Evolutionary conservation across 2,329 filamentous ascomycete species (phyloP), one percentile per base, ranked within the genome.

Genomic region (Penicillium aurantiogriseum): DNA sequence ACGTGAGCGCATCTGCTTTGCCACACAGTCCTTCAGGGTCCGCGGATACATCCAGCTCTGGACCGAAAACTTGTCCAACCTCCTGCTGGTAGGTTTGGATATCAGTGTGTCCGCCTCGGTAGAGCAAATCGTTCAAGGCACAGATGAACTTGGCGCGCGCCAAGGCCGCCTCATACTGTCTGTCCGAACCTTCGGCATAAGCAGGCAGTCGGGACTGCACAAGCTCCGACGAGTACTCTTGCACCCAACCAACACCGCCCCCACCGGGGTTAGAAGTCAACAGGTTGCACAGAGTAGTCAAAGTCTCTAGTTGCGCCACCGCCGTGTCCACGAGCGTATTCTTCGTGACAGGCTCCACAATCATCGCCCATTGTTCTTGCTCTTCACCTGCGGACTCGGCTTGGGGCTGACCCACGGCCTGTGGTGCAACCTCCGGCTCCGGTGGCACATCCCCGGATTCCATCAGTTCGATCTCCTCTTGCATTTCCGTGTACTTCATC

Each of bases 241-340:
- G 82, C 52, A 85, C 80, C 75, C 83, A 83, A n/a, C 81, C 79
- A 17, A 88, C 75, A 11, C 74, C 76, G 40, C 72, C 65, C 5
- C 45, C 74, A 4, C 67, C 69, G 11, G 67, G 73, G 67, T 70
- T 77, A 51, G 66, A 81, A 56, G 63, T 80, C 64, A 78, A 71
- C 38, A 84, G 70, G 60, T 78, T 78, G 67, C 80, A 84, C 52
- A 81, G 76, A 40, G 74, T 81, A 57, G 76, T 83, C 68, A 79
- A 80, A 47, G 74, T 82, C 63, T 76, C 84, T 50, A 90, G 71
- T 61, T 88, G 85, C 5, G 87, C 86, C 33, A 88, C 78, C 15
- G 86, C 80, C 0, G 87, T 90, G 59, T 91, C 88, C 1, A 90
- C 76, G 7, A 91, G 80, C 1, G 85, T 85, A 47, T 81, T 79